Percentiles rank a stretch among this genome's conserved stretches.
phyloP scores from a whole-genome alignment of 2,329 filamentous ascomycete species.

The Ceratocystiopsis minuta region DNA sequence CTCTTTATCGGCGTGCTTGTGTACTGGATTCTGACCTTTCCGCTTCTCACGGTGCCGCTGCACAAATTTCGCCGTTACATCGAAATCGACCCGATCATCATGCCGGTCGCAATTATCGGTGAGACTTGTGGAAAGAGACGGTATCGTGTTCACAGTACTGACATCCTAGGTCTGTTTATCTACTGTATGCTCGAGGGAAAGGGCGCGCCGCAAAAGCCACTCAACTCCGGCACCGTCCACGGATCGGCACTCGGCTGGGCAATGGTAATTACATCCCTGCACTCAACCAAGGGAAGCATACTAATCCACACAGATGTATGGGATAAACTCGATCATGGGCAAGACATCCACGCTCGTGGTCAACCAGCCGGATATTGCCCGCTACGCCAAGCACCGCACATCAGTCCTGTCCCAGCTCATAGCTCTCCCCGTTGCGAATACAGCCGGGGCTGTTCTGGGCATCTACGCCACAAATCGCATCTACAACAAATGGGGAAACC shows the following conservation, averaged over 20 bases:
- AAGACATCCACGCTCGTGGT: slow-evolving; percentile 15
- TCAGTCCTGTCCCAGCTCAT: slow-evolving; percentile 24
- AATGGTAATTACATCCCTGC: too few species aligned
- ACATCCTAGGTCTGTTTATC: too few species aligned
- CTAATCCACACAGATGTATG: neutral
- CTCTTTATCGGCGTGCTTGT: neutral
- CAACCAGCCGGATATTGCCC: slow-evolving; percentile 26
- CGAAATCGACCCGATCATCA: too few species aligned
- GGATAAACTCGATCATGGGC: slow-evolving; percentile 1
- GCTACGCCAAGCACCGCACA: slow-evolving; percentile 20
- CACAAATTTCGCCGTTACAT: too few species aligned
- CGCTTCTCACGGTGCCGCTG: too few species aligned
- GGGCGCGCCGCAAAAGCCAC: neutral
- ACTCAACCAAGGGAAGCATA: too few species aligned
- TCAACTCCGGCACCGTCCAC: neutral
- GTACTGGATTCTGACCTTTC: too few species aligned
- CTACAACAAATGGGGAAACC: slow-evolving; percentile 22
- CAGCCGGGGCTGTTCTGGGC: slow-evolving; percentile 23
- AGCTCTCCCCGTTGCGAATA: slow-evolving; percentile 22
- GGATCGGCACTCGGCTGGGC: slow-evolving; percentile 1
- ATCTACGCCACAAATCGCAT: slow-evolving; percentile 25
- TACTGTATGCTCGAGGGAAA: too few species aligned
- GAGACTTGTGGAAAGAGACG: too few species aligned
- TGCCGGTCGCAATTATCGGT: too few species aligned
- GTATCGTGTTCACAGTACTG: too few species aligned